A percentile compares a stretch with the other conserved stretches of the same genome.
Conservation (phyloP, 192 early-diverging fungal species). For the Coemansia asiatica region DNA sequence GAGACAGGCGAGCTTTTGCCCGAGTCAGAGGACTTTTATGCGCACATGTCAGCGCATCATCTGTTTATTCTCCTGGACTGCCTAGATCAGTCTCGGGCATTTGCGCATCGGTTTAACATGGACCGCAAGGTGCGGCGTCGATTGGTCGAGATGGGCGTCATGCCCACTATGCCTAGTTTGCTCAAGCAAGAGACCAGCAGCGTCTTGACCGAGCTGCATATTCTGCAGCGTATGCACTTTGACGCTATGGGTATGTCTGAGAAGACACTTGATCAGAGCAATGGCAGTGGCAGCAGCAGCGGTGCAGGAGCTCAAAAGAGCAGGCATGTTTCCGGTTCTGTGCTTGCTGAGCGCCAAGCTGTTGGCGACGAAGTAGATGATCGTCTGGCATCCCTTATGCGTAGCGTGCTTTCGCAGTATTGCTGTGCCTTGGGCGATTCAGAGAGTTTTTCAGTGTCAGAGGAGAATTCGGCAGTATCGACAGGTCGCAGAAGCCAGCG, state of each 20-base stretch:
- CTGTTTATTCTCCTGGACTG: constrained; percentile 78
- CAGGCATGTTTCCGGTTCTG: not conserved
- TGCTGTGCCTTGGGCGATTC: not conserved
- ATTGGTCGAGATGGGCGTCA: constrained; percentile 78
- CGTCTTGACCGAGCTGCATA: constrained; percentile 64
- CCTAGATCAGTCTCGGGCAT: constrained; percentile 72
- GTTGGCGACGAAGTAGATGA: constrained; percentile 64
- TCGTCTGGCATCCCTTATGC: constrained; percentile 59
- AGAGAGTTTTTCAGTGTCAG: not conserved
- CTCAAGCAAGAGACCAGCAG: constrained; percentile 86
- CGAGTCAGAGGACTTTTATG: constrained; percentile 30
- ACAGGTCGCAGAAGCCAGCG: not conserved
- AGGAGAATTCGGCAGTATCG: not conserved
- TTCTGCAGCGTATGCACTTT: constrained; percentile 75
- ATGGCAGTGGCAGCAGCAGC: not conserved
- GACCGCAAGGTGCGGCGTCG: constrained; percentile 76
- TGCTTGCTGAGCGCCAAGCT: constrained; percentile 47
- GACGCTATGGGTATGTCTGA: constrained; percentile 29
- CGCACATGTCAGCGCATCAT: constrained; percentile 56
- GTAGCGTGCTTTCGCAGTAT: constrained; percentile 30
- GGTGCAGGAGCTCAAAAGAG: not conserved
- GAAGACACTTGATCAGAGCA: not conserved
- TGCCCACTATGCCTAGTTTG: constrained; percentile 87
- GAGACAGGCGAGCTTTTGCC: constrained; percentile 61
- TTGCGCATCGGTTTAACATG: constrained; percentile 80